Base-by-base conservation (phyloP, 139 green algal species). In the Chlamydomonas incerta region DNA sequence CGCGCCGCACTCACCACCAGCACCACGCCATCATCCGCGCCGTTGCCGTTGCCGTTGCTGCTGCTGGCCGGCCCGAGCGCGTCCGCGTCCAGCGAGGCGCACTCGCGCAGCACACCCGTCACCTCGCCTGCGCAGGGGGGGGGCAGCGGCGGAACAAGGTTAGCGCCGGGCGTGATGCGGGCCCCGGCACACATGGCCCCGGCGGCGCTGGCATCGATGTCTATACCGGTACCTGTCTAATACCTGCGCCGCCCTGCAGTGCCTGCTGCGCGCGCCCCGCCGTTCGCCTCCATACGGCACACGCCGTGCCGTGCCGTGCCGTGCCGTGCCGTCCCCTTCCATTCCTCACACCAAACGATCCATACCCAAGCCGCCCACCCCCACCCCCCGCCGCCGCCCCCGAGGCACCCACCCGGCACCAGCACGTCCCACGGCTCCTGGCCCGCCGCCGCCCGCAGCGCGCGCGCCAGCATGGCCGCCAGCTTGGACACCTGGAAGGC, bases 401-500 rank as follows among this genome's bases (percentile, higher is more conserved):
- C 71, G 47, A 24, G 8, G 3, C 28, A 33, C 37, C 81, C 57
- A 88, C 95, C 95, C 67, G 90, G 85, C 33, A 99, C 95, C 11
- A 99, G 87, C 17, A 93, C 93, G 72, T 99, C 97, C 96, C 95
- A 99, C 35, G 89, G 84, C 66, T 67, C 90, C 83, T 83, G 77
- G 18, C 91, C 87, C 26, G 88, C 89, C 50, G 90, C 89, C 24
- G 88, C 33, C 31, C 95, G 80, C 65, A 92, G 72, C 14, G 90
- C 92, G 28, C 92, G 88, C 35, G 93, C 80, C 87, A 97, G 80
- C 79, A 95, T 76, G 4, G 90, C 83, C 15, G 88, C 90, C 67
- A 98, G 92, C 91, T 96, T 96, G 55, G 91, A 93, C 50, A 97
- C 89, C 90, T 99, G 97, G 90, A 99, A 99, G 26, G 97, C 95